A percentile compares a stretch with the other conserved stretches of the same genome.
Conservation (phyloP, 441 rosid species). For the Gossypium lobatum region DNA sequence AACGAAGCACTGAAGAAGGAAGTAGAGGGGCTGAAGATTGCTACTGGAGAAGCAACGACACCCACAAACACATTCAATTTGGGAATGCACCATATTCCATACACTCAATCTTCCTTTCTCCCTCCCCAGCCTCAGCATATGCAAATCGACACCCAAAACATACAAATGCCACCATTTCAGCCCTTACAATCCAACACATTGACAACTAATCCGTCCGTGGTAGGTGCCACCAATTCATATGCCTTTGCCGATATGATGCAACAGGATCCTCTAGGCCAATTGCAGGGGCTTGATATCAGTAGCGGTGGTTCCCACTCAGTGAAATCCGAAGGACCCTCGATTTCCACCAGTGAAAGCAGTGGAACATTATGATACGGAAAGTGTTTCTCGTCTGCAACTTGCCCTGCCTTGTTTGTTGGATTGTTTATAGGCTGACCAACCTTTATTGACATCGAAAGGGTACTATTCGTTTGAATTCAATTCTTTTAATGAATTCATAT, state of each 20-base stretch:
- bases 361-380: slow-evolving; percentile 39
- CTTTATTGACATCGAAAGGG: slow-evolving; percentile 30
- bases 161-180: slow-evolving; percentile 59
- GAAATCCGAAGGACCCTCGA: slow-evolving; percentile 64
- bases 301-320: slow-evolving; percentile 53
- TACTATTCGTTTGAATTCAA: slow-evolving; percentile 23
- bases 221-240: slow-evolving; percentile 33
- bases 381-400: slow-evolving; percentile 9
- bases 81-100: slow-evolving; percentile 68
- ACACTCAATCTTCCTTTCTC: slow-evolving; percentile 43
- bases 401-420: slow-evolving; percentile 22
- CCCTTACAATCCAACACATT: slow-evolving; percentile 45
- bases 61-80: slow-evolving; percentile 54
- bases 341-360: slow-evolving; percentile 76
- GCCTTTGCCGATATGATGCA: slow-evolving; percentile 51
- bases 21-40: slow-evolving; percentile 76
- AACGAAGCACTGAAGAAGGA: slow-evolving; percentile 84
- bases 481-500: slow-evolving; percentile 20
- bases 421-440: slow-evolving; percentile 52
- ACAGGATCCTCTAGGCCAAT: slow-evolving; percentile 59
- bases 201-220: slow-evolving; percentile 30
- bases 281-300: slow-evolving; percentile 80
- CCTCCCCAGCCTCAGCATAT: slow-evolving; percentile 39
- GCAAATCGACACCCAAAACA: slow-evolving; percentile 31
- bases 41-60: slow-evolving; percentile 73